These are phyloP conservation scores for Candida glaebosa DNA, from an alignment of 805 yeast species.

Conservation along the genomic window DNA sequence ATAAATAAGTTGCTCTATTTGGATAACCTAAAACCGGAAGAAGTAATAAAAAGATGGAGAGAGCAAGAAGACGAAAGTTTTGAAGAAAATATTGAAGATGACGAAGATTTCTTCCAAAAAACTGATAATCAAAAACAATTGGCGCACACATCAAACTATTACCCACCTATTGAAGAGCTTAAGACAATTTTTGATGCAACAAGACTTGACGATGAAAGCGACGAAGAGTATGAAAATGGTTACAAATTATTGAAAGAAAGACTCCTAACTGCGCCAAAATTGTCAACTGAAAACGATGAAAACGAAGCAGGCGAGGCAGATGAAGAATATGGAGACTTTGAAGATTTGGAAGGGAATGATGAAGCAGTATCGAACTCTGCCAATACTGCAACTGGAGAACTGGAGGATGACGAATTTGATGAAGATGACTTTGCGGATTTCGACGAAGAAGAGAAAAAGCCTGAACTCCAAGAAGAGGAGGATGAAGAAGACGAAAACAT, in stretches of 20 bases:
- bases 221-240: slow-evolving; percentile 40
- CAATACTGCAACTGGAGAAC: slow-evolving; percentile 30
- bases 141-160: slow-evolving; percentile 35
- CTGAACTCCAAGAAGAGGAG: slow-evolving; percentile 43
- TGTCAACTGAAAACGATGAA: slow-evolving; percentile 27
- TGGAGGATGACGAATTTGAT: slow-evolving; percentile 19
- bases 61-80: slow-evolving; percentile 42
- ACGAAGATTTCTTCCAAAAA: slow-evolving; percentile 53
- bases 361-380: slow-evolving; percentile 21
- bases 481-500: slow-evolving; percentile 38
- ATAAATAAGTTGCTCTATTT: slow-evolving; percentile 76
- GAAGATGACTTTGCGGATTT: slow-evolving; percentile 51
- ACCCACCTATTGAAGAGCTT: slow-evolving; percentile 41
- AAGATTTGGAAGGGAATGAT: slow-evolving; percentile 44
- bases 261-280: slow-evolving; percentile 53
- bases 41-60: slow-evolving; percentile 70
- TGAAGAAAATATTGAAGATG: slow-evolving; percentile 40
- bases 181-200: slow-evolving; percentile 44
- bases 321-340: slow-evolving; percentile 56
- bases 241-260: slow-evolving; percentile 41
- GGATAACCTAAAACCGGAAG: slow-evolving; percentile 71
- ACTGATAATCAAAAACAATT: slow-evolving; percentile 35
- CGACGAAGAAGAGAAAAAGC: slow-evolving; percentile 46
- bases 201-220: slow-evolving; percentile 21
- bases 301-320: slow-evolving; percentile 27